Base-by-base conservation (phyloP, 352 stramenopile species). In the Phytophthora agathidicida region DNA sequence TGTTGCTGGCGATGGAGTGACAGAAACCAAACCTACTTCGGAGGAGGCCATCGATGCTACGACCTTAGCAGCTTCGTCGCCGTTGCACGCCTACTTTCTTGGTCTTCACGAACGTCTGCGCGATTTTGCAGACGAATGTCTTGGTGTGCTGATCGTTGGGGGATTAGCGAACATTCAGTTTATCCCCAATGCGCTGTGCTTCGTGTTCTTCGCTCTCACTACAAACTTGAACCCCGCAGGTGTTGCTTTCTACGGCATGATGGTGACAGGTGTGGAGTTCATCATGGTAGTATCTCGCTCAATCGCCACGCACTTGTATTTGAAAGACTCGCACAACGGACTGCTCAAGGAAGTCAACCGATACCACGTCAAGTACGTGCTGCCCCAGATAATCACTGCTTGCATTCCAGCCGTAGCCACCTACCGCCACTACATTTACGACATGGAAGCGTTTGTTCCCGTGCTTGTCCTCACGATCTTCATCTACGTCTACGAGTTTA, bases 131-230 rank as follows among this genome's bases (percentile, higher is more conserved):
- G 63, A 89, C 33, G 83, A 89, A 19, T 87, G 73, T 14, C 42
- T 88, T 3, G 79, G 66, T 1, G 69, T 82, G 0, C 47, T 93
- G 20, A 37, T 88, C 7, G 61, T 88, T 5, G 63, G 68, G 17
- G 55, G 67, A 22, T 64, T 91, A 44, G 75, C 71, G 23, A 94
- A 91, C 43, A 67, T 91, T 16, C 78, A 91, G 44, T 89, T 73
- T 49, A 72, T 93, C 42, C 79, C 81, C 4, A 80, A 73, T 23
- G 68, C 68, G 5, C 50, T 81, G n/a, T 70, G 79, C 37, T 75
- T 89, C 36, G 37, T 87, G 13, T 52, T 86, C 9, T 92, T 81
- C 52, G 70, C 58, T 9, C 23, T 47, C 22, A 83, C 68, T 14
- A 90, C 82, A 9, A 71, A 74, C 20, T 57, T 92, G 32, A 54